Percentiles rank a stretch among this genome's conserved stretches.
These are phyloP conservation scores for Lasiodiplodia theobromae DNA, from an alignment of 2,329 filamentous ascomycete species.

Conservation along the genomic window DNA sequence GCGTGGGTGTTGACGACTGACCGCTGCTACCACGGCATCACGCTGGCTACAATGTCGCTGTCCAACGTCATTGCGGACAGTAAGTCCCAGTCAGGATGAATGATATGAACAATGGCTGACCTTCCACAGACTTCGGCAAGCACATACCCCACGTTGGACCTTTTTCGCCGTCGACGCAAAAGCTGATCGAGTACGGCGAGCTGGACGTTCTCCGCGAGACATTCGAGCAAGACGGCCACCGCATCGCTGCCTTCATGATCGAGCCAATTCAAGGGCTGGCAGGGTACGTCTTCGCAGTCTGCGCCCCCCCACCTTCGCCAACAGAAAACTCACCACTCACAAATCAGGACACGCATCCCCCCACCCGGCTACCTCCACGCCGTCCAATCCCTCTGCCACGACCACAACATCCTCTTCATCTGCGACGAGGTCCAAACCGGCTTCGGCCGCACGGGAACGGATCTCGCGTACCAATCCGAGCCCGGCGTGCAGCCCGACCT, in stretches of 20 bases:
- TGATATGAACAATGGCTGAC: slow-evolving; percentile 91
- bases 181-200: slow-evolving; percentile 76
- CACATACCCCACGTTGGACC: slow-evolving; percentile 91
- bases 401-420: slow-evolving; percentile 53
- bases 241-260: slow-evolving; percentile 81
- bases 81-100: slow-evolving; percentile 70
- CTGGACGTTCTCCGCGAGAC: slow-evolving; percentile 86
- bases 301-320: no score
- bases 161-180: slow-evolving; percentile 86
- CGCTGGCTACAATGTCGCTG: slow-evolving; percentile 80
- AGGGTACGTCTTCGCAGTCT: background rate
- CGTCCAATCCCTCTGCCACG: slow-evolving; percentile 44
- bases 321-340: no score
- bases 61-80: slow-evolving; percentile 79
- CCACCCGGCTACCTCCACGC: background rate
- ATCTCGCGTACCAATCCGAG: slow-evolving; percentile 49
- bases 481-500: slow-evolving; percentile 82
- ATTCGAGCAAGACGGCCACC: slow-evolving; percentile 78
- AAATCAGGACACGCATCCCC: no score
- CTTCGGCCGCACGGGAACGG: slow-evolving; percentile 52
- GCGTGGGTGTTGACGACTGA: slow-evolving; percentile 65
- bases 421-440: slow-evolving; percentile 54
- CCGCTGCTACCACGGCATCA: slow-evolving; percentile 70
- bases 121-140: slow-evolving; percentile 89
- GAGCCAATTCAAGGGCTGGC: slow-evolving; percentile 79